Conservation (phyloP, 1,284 basidiomycete genomes). For the Leccinum insigne region DNA sequence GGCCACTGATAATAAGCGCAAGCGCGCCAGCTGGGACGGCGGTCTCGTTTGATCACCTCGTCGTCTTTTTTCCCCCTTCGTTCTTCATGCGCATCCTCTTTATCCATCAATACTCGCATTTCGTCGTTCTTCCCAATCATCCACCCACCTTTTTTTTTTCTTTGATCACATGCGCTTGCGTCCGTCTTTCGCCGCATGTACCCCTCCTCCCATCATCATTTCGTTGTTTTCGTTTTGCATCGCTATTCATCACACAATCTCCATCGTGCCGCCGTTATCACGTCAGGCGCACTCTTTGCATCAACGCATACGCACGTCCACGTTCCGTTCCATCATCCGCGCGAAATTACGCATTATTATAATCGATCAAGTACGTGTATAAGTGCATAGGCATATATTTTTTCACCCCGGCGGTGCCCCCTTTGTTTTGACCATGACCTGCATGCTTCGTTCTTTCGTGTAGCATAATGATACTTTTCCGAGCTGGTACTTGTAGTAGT, state of each 20-base stretch:
- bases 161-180: neutral
- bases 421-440: conserved; percentile 12
- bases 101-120: conserved; percentile 14
- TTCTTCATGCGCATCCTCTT: conserved; percentile 9
- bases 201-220: conserved; percentile 4
- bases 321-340: conserved; percentile 7
- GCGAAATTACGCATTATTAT: conserved; percentile 32
- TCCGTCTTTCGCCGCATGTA: conserved; percentile 11
- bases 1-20: conserved; percentile 61
- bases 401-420: conserved; percentile 21
- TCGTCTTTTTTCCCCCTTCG: neutral
- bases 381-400: conserved; percentile 24
- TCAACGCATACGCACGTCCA: conserved; percentile 15
- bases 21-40: conserved; percentile 78
- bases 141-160: neutral
- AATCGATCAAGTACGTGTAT: conserved; percentile 25
- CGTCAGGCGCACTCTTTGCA: conserved; percentile 16
- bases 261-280: conserved; percentile 7
- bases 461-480: conserved; percentile 12
- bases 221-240: conserved; percentile 22
- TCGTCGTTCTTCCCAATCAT: conserved; percentile 5
- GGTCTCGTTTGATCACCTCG: conserved; percentile 30
- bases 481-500: conserved; percentile 17
- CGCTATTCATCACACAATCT: conserved; percentile 14
- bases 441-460: conserved; percentile 6